Percentiles rank a stretch among this genome's conserved stretches.
These are phyloP conservation scores for Parachlorella kessleri DNA, from an alignment of 139 green algal species.

Conservation along the genomic window DNA sequence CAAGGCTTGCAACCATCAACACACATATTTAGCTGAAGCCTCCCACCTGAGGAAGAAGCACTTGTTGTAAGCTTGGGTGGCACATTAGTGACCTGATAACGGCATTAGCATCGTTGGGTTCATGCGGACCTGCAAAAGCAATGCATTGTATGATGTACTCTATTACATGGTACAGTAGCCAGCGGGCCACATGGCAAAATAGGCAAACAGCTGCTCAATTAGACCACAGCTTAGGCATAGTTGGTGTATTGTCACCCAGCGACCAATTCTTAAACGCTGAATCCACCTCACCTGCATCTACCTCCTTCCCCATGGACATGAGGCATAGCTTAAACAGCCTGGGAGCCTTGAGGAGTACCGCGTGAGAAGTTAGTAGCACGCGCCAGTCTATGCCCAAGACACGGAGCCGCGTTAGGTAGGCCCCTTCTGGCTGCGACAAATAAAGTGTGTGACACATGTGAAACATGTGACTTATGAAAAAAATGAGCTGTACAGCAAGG, in stretches of 20 bases:
- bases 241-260: background rate
- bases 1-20: no score
- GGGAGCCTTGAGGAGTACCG: constrained; percentile 11
- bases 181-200: background rate
- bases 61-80: constrained; percentile 13
- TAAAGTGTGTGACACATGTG: no score
- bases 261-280: background rate
- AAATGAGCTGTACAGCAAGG: no score
- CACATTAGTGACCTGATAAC: constrained; percentile 1
- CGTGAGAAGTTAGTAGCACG: constrained; percentile 20
- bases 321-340: constrained; percentile 26
- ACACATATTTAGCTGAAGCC: no score
- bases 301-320: constrained; percentile 21
- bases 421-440: background rate
- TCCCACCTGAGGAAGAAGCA: constrained; percentile 25
- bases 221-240: background rate
- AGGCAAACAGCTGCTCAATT: background rate
- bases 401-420: constrained; percentile 8
- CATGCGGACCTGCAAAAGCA: background rate
- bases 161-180: background rate
- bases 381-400: constrained; percentile 27
- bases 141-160: background rate
- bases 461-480: no score
- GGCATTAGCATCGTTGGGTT: constrained; percentile 8
- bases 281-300: constrained; percentile 1